These are phyloP conservation scores for Raphanus sativus DNA, from an alignment of 345 rosid species.

Conservation along the genomic window DNA sequence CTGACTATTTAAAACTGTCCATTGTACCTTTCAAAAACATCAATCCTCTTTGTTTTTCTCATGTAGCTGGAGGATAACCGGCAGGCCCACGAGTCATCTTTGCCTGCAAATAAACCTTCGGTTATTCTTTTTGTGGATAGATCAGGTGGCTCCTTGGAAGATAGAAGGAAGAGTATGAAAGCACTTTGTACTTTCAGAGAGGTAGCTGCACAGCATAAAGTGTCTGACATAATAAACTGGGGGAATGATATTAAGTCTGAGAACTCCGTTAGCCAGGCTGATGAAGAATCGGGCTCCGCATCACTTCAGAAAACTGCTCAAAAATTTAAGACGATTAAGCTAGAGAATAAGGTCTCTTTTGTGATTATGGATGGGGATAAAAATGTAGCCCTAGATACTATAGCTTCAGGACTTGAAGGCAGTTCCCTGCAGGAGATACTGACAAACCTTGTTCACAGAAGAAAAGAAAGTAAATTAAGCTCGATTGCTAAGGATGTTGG, in stretches of 20 bases:
- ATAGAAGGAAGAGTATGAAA: slow-evolving; percentile 57
- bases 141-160: slow-evolving; percentile 55
- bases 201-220: slow-evolving; percentile 51
- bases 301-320: slow-evolving; percentile 52
- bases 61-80: slow-evolving; percentile 64
- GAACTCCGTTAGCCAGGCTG: slow-evolving; percentile 41
- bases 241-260: slow-evolving; percentile 38
- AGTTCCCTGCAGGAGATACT: slow-evolving; percentile 75
- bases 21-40: slow-evolving; percentile 6
- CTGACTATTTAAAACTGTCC: neutral
- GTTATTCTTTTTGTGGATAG: slow-evolving; percentile 85
- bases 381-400: slow-evolving; percentile 48
- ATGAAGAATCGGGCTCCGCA: slow-evolving; percentile 35
- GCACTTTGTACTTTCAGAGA: slow-evolving; percentile 68
- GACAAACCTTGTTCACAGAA: slow-evolving; percentile 59
- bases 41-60: slow-evolving; percentile 16
- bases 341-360: slow-evolving; percentile 68
- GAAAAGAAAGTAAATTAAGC: slow-evolving; percentile 60
- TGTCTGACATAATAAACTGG: slow-evolving; percentile 34
- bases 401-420: slow-evolving; percentile 57
- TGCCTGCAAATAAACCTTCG: slow-evolving; percentile 74
- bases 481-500: slow-evolving; percentile 83
- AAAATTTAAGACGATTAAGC: slow-evolving; percentile 46
- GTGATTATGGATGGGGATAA: slow-evolving; percentile 68
- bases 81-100: slow-evolving; percentile 48